These are phyloP conservation scores for Ganoderma multipileum DNA, from an alignment of 1,284 basidiomycete species.

Conservation along the genomic window DNA sequence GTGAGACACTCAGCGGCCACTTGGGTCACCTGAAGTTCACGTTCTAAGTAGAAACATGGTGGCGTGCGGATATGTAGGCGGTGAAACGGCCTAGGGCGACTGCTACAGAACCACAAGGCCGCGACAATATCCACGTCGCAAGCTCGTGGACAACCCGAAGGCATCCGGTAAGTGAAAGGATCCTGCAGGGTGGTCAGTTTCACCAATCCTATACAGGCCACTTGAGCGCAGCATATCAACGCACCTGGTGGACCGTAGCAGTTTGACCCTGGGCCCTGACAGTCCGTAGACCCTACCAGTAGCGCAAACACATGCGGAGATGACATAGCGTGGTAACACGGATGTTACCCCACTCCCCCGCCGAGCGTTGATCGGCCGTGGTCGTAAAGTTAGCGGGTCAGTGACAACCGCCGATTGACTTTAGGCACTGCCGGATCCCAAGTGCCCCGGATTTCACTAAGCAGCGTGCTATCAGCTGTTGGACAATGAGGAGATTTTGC, in stretches of 20 bases:
- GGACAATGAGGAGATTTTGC: neutral
- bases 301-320: neutral
- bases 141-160: neutral
- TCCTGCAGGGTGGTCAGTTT: neutral
- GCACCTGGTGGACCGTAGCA: slow-evolving; percentile 11
- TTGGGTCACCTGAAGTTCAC: slow-evolving; percentile 11
- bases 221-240: slow-evolving; percentile 8
- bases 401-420: slow-evolving; percentile 50
- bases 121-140: slow-evolving; percentile 6
- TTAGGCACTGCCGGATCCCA: slow-evolving; percentile 72
- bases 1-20: slow-evolving; percentile 21
- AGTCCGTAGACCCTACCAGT: neutral
- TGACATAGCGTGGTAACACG: slow-evolving; percentile 8
- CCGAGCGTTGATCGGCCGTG: slow-evolving; percentile 15
- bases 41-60: slow-evolving; percentile 15
- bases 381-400: slow-evolving; percentile 22
- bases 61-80: neutral
- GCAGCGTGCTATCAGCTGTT: slow-evolving; percentile 13
- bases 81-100: slow-evolving; percentile 1
- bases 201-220: slow-evolving; percentile 3
- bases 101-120: slow-evolving; percentile 15
- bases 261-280: neutral
- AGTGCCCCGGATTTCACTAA: slow-evolving; percentile 61
- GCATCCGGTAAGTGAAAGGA: neutral
- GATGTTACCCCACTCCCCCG: slow-evolving; percentile 2